Evolutionary conservation across 352 stramenopile species (phyloP), one percentile per base, ranked within the genome.

Genomic region (Phytophthora multivora): DNA sequence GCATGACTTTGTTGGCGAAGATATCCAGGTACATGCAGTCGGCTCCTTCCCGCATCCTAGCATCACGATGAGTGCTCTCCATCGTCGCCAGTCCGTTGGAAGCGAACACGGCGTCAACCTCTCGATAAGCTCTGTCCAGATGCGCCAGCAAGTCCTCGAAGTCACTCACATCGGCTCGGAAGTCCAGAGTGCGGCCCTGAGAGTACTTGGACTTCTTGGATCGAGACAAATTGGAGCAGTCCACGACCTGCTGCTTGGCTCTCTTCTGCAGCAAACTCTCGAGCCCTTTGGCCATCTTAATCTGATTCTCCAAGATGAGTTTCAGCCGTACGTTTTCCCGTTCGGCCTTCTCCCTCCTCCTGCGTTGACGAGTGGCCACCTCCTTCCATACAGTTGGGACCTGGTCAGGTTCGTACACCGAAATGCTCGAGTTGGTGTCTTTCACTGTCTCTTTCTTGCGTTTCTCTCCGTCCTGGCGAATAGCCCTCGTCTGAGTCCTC

Each of bases 271-370:
- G 49, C 11, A 76, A 66, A 54, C 49, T 73, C 53, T 76, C 63
- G 4, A 76, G 46, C 5, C 63, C 59, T 50, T 53, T 76, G 13
- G 67, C 67, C 67, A 73, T 72, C 35, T 66, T 63, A 6, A 63
- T 66, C 39, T 76, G 71, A 28, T 74, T 72, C 52, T 89, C 74
- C 9, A 86, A 52, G 28, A 85, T 80, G 19, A 74, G 55, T 49
- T 78, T 77, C 3, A 89, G 66, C 6, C 72, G 61, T 8, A 79
- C 69, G 30, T 89, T 85, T 59, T 86, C 77, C 1, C 66, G 63
- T 63, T 86, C 74, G 0, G 69, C 63, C 35, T 75, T 74, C 51
- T 82, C 63, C 10, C 73, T 59, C 21, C 76, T 70, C 12, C 69
- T 59, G 15, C 67, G 70, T 57, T 89, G 79, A 2, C 70, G 69